Percentiles rank a stretch among this genome's conserved stretches.
Evolutionary conservation across 768 basidiomycete species (phyloP).

Genomic region (Macrolepiota fuliginosa): DNA sequence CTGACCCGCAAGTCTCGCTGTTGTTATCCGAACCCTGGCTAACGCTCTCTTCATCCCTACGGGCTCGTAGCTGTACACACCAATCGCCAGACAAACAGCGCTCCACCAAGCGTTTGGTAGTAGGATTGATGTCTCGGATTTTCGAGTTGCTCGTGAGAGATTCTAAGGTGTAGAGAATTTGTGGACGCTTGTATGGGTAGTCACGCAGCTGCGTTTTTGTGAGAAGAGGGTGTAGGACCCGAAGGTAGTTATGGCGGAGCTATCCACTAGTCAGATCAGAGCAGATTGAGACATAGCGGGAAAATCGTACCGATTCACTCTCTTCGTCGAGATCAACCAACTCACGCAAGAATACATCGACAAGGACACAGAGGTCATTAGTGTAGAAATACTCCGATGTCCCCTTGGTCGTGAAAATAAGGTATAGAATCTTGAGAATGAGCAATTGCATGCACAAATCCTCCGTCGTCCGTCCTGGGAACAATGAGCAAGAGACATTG

Average conservation of each 20-base stretch:
- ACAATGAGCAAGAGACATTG: neutral
- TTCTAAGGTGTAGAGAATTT: constrained; percentile 82
- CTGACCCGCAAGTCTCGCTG: constrained; percentile 41
- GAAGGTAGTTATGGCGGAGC: constrained; percentile 95
- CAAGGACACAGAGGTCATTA: constrained; percentile 92
- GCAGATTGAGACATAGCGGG: constrained; percentile 1
- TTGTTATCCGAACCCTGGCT: constrained; percentile 35
- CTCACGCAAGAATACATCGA: constrained; percentile 97
- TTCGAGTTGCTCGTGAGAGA: constrained; percentile 69
- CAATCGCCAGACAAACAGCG: constrained; percentile 86
- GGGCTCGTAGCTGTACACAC: constrained; percentile 69
- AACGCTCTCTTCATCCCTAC: constrained; percentile 18
- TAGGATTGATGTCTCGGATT: constrained; percentile 81
- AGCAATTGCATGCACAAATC: constrained; percentile 94
- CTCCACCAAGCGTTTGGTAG: constrained; percentile 89
- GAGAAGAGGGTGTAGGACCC: constrained; percentile 92
- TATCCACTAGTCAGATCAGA: constrained; percentile 23
- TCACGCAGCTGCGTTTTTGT: constrained; percentile 89
- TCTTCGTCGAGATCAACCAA: constrained; percentile 90
- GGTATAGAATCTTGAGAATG: constrained; percentile 90
- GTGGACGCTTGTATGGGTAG: constrained; percentile 87
- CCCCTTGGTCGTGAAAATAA: constrained; percentile 90
- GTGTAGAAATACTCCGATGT: constrained; percentile 98
- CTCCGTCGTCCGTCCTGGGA: constrained; percentile 76
- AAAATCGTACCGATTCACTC: constrained; percentile 75